phyloP scores from a whole-genome alignment of 441 rosid genomes.

The Adansonia madagascariensis region DNA sequence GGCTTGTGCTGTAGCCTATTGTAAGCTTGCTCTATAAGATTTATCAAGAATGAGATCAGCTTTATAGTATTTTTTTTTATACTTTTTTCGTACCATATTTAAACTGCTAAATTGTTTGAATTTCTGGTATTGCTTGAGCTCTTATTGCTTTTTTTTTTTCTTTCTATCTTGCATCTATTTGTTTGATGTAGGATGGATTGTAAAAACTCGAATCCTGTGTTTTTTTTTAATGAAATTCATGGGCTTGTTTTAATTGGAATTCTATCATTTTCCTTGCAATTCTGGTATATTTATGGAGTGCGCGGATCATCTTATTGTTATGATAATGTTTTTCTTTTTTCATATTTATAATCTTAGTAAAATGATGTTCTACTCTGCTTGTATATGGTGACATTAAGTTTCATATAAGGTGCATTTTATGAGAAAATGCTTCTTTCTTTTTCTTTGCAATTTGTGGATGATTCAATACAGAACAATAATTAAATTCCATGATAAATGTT shows the following conservation, averaged over 20 bases:
- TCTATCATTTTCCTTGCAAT: neutral
- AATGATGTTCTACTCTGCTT: no score
- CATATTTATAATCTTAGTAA: no score
- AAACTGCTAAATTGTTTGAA: slow-evolving; percentile 12
- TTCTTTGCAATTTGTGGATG: neutral
- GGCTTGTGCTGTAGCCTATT: neutral
- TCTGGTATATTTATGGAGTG: neutral
- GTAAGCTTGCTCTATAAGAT: slow-evolving; percentile 13
- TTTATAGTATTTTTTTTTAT: neutral
- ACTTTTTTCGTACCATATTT: neutral
- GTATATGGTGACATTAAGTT: no score
- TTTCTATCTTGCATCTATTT: neutral
- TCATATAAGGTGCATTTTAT: no score
- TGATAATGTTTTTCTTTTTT: neutral
- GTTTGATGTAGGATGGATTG: neutral
- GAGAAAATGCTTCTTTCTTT: neutral
- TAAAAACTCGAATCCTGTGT: neutral
- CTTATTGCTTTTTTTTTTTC: neutral
- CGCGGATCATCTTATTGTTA: neutral
- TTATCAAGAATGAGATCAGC: neutral
- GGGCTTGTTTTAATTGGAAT: neutral
- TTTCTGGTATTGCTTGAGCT: neutral
- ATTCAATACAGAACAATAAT: neutral
- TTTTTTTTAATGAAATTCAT: neutral
- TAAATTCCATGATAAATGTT: neutral